A percentile compares a stretch with the other conserved stretches of the same genome.
phyloP scores from a whole-genome alignment of 805 yeast genomes.

The Lipomyces mesembrius region DNA sequence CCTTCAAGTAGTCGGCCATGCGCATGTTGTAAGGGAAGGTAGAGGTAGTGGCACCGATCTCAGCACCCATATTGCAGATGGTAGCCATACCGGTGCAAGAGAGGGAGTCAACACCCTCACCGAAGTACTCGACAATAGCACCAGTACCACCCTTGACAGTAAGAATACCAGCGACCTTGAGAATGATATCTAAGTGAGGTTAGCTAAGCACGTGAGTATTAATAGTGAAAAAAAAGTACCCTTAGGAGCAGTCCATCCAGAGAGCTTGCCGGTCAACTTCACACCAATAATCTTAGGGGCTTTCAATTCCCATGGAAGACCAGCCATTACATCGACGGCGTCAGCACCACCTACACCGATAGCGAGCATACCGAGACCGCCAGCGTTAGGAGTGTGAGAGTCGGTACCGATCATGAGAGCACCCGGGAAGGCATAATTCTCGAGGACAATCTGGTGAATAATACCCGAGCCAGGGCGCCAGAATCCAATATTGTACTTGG shows the following conservation, averaged over 20 bases:
- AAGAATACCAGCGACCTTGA: constrained; percentile 85
- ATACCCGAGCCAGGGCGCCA: constrained; percentile 99
- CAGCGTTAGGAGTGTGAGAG: constrained; percentile 98
- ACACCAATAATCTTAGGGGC: constrained; percentile 96
- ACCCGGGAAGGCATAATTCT: constrained; percentile 97
- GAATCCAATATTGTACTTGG: constrained; percentile 94
- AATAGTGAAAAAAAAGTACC: not conserved
- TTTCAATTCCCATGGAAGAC: constrained; percentile 97
- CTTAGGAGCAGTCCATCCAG: constrained; percentile 97
- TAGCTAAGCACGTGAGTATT: not conserved
- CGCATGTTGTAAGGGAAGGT: constrained; percentile 91
- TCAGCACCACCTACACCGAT: constrained; percentile 99
- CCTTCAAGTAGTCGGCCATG: constrained; percentile 74
- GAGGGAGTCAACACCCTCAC: constrained; percentile 86
- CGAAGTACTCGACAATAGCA: constrained; percentile 92
- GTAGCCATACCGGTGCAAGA: constrained; percentile 99
- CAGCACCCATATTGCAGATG: constrained; percentile 99
- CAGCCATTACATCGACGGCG: constrained; percentile 97
- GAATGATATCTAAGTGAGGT: constrained; percentile 68
- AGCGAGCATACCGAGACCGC: constrained; percentile 97
- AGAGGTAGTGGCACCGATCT: constrained; percentile 98
- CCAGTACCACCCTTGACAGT: constrained; percentile 99
- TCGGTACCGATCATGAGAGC: constrained; percentile 97
- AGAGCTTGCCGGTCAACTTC: constrained; percentile 82
- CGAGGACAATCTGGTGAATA: constrained; percentile 95